These are phyloP conservation scores for Cymbopogon flexuosus DNA, from an alignment of 202 grass and related monocot genomes.

Conservation along the genomic window DNA sequence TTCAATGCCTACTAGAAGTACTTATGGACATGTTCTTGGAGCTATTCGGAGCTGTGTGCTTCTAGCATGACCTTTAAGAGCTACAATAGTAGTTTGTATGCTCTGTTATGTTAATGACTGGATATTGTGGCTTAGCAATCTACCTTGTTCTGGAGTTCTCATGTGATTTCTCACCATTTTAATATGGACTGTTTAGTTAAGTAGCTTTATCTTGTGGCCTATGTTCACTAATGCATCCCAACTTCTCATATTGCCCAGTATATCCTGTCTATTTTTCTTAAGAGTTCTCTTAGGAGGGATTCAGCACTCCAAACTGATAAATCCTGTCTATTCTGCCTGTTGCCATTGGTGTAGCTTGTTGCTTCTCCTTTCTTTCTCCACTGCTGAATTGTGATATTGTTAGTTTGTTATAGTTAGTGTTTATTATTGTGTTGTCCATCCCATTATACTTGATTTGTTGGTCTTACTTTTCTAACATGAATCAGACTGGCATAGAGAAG, in stretches of 20 bases:
- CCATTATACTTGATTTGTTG: neutral
- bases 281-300: neutral
- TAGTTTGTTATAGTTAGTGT: neutral
- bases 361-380: neutral
- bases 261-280: neutral
- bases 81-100: constrained; percentile 11
- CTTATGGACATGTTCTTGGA: constrained; percentile 26
- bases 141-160: constrained; percentile 8
- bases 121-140: constrained; percentile 8
- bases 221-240: constrained; percentile 3
- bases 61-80: constrained; percentile 15
- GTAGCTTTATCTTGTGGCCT: constrained; percentile 21
- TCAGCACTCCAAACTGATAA: neutral
- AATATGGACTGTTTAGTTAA: constrained; percentile 24
- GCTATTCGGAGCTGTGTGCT: constrained; percentile 11
- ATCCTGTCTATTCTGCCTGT: neutral
- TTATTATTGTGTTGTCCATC: neutral
- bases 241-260: neutral
- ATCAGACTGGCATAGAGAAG: neutral
- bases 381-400: neutral
- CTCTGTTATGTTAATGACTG: constrained; percentile 17
- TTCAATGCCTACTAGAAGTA: constrained; percentile 39
- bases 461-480: neutral
- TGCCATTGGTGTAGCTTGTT: neutral
- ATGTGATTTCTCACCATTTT: constrained; percentile 20